Base-by-base conservation (phyloP, 371 early-diverging fungal genomes). In the Dichotomocladium elegans region DNA sequence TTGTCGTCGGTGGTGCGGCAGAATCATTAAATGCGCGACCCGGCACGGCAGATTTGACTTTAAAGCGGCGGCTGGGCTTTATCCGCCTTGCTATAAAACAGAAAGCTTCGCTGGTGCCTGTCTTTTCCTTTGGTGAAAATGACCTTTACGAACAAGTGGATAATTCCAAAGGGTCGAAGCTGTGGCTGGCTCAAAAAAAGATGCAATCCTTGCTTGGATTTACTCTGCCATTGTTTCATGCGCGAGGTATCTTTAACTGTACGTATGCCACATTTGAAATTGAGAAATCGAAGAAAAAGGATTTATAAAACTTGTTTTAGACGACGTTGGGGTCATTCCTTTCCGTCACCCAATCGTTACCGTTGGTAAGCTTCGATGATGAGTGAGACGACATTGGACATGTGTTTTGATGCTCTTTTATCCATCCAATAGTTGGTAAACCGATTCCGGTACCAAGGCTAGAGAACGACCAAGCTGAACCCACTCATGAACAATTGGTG, bases 111-210 rank as follows among this genome's bases (percentile, higher is more conserved):
- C 57, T 92, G 27, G 88, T 90, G 1, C 93, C 93, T 4, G 75
- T 84, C 0, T 82, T 87, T 56, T 78, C 82, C 1, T 91, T 93
- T 77, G 93, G 93, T 30, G 93, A 93, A 63, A 92, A 91, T 63
- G 89, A 92, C 28, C 55, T 92, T 11, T 92, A 83, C 53, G 79
- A 80, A 41, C 84, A 87, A 35, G 65, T 86, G 25, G 74, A 76
- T 53, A 82, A 80, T 45, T 44, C 60, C 33, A 31, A 68, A 21
- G 79, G 75, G 12, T 79, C 86, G 14, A 59, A 61, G 40, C 37
- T 87, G 5, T 79, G 76, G 28, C 45, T 63, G n/a, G 29, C 82
- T 29, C 90, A 90, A 54, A 74, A 79, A 30, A 65, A 74, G 55
- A 55, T 88, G 58, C 81, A 89, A 61, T 60, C 74, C 1, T 49